Evolutionary conservation across 2,329 filamentous ascomycete species (phyloP).

Genomic region (Aspergillus pseudotamarii): DNA sequence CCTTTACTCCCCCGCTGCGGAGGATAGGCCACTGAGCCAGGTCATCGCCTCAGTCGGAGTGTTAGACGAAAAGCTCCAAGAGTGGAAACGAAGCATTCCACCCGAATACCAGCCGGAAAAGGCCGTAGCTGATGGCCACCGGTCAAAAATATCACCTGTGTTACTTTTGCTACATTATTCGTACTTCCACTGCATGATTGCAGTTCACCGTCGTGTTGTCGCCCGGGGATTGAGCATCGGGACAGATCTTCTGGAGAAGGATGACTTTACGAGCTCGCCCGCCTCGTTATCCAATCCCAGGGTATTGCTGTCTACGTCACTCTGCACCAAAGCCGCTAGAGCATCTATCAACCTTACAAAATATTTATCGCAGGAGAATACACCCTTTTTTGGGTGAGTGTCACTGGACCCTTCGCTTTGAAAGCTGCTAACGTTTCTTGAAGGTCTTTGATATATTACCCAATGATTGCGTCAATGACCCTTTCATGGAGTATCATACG

Average conservation of each 20-base stretch:
- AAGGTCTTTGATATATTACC: conserved; percentile 20
- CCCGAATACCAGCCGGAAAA: conserved; percentile 16
- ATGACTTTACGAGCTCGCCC: neutral
- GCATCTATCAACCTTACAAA: conserved; percentile 21
- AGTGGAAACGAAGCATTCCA: conserved; percentile 17
- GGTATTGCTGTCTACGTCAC: conserved; percentile 16
- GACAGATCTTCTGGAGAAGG: conserved; percentile 7
- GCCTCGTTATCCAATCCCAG: conserved; percentile 5
- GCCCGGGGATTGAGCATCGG: conserved; percentile 6
- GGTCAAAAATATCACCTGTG: conserved; percentile 8
- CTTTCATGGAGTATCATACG: conserved; percentile 21
- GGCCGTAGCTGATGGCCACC: neutral
- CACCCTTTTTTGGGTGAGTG: conserved; percentile 17
- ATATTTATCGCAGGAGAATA: conserved; percentile 18
- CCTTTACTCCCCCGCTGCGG: conserved; percentile 17
- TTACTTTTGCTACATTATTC: conserved; percentile 21
- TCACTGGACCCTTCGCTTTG: neutral
- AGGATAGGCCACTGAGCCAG: conserved; percentile 15
- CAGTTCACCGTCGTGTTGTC: conserved; percentile 18
- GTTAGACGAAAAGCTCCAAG: conserved; percentile 17
- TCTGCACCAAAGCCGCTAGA: conserved; percentile 20
- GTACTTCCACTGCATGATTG: conserved; percentile 23
- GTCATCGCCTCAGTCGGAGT: conserved; percentile 13
- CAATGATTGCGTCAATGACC: conserved; percentile 18
- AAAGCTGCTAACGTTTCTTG: neutral